Evolutionary conservation across 106 monocot species (phyloP), one percentile per base, ranked within the genome.

Genomic region (Phalaenopsis equestris): DNA sequence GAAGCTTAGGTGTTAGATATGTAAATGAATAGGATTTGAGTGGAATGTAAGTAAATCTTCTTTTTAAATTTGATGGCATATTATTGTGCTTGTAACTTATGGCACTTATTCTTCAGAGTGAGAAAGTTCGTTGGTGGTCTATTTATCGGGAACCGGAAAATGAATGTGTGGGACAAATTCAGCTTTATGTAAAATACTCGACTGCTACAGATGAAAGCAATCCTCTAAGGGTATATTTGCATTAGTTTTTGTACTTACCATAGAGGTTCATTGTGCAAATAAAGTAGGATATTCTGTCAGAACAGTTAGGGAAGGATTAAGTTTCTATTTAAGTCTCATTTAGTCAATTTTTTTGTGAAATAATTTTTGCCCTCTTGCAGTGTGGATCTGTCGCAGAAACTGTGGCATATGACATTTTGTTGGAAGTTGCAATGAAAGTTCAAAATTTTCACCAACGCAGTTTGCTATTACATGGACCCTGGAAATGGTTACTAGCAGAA

Each of bases 381-480:
- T 94, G 89, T 78, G 92, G 90, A 10, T 89, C 92, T 92, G 89
- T 97, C 85, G 94, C 97, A 61, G 97, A 97, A 84, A 97, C 97
- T 56, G 94, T 94, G 56, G 97, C 97, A 72, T 97, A 94, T 83
- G 94, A 97, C 81, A 80, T 94, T 49, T 90, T 92, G 45, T 56
- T 97, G 72, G 97, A 94, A 86, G 94, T 97, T 68, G 97, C 97
- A 56, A 94, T 97, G 94, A 97, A 97, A 86, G 83, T 88, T 8
- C 97, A 94, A 61, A 82, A 92, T 72, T 90, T 97, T 61, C 90
- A 87, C 65, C 90, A 94, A 82, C 87, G 97, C 38, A 92, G 90
- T 70, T 81, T 97, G 23, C 72, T 97, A 79, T 76, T 97, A 84
- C 94, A 92, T 84, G 97, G 97, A 74, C 80, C 88, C 38, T 97